Evolutionary conservation across 2,329 filamentous ascomycete species (phyloP).

Genomic region (Penicillium crustosum): DNA sequence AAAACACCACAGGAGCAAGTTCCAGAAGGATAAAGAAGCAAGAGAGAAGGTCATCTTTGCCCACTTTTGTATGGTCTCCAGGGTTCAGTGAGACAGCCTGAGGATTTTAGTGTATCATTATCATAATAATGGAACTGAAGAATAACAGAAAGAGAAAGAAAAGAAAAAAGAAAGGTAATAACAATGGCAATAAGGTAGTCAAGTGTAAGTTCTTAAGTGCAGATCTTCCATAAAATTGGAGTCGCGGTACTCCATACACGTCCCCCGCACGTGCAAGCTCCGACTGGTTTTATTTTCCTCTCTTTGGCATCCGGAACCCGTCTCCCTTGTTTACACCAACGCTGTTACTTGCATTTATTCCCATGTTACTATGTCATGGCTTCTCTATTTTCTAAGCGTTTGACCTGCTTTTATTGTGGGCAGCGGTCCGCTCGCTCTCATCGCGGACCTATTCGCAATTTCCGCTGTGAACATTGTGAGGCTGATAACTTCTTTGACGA

Average conservation of each 20-base stretch:
- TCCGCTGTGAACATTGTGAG: constrained; percentile 75
- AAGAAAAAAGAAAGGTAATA: neutral
- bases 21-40: neutral
- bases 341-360: neutral
- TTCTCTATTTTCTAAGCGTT: constrained; percentile 44
- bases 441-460: constrained; percentile 61
- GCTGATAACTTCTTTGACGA: constrained; percentile 87
- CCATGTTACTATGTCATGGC: constrained; percentile 38
- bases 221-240: constrained; percentile 8
- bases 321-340: constrained; percentile 16
- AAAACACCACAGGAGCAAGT: neutral
- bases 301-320: neutral
- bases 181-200: neutral
- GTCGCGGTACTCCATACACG: constrained; percentile 17
- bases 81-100: neutral
- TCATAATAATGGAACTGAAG: neutral
- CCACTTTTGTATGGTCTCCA: neutral
- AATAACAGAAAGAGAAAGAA: neutral
- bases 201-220: neutral
- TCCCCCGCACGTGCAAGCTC: constrained; percentile 19
- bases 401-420: constrained; percentile 84
- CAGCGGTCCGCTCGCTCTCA: constrained; percentile 62
- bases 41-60: neutral
- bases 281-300: constrained; percentile 18
- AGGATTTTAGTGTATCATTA: neutral